Conservation (phyloP, 2,329 filamentous ascomycete genomes). For the Huntiella bhutanensis region DNA sequence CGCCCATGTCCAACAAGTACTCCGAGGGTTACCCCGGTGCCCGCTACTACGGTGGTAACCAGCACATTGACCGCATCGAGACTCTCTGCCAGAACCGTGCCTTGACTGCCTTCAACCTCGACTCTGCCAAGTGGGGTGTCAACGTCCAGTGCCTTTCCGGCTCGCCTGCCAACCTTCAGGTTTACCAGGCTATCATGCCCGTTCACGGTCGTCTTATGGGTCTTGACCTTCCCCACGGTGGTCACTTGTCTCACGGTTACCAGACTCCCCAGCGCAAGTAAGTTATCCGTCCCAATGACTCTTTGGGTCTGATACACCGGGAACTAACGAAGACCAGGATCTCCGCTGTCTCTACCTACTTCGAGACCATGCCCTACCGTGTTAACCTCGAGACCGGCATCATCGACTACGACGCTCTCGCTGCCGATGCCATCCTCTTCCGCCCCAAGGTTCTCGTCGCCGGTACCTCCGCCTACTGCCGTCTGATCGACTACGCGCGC, state of each 20-base stretch:
- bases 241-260: slow-evolving; percentile 91
- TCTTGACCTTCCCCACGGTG: slow-evolving; percentile 86
- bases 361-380: slow-evolving; percentile 91
- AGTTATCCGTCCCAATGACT: slow-evolving; percentile 17
- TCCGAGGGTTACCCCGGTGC: slow-evolving; percentile 96
- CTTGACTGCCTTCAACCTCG: slow-evolving; percentile 74
- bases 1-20: slow-evolving; percentile 97
- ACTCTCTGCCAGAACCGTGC: slow-evolving; percentile 86
- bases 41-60: slow-evolving; percentile 97
- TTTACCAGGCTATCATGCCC: slow-evolving; percentile 83
- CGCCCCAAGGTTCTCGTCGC: slow-evolving; percentile 91
- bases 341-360: slow-evolving; percentile 97
- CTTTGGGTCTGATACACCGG: neutral
- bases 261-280: slow-evolving; percentile 86
- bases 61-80: slow-evolving; percentile 96
- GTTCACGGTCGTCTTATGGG: slow-evolving; percentile 94
- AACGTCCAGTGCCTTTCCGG: slow-evolving; percentile 92
- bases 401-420: slow-evolving; percentile 87
- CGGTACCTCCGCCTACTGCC: slow-evolving; percentile 87
- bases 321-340: slow-evolving; percentile 52
- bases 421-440: slow-evolving; percentile 73
- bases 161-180: slow-evolving; percentile 85
- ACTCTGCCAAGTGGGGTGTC: slow-evolving; percentile 85
- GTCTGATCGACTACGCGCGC: slow-evolving; percentile 82
- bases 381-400: slow-evolving; percentile 76